Base-by-base conservation (phyloP, 1,284 basidiomycete genomes). In the Fomitopsis pinicola region DNA sequence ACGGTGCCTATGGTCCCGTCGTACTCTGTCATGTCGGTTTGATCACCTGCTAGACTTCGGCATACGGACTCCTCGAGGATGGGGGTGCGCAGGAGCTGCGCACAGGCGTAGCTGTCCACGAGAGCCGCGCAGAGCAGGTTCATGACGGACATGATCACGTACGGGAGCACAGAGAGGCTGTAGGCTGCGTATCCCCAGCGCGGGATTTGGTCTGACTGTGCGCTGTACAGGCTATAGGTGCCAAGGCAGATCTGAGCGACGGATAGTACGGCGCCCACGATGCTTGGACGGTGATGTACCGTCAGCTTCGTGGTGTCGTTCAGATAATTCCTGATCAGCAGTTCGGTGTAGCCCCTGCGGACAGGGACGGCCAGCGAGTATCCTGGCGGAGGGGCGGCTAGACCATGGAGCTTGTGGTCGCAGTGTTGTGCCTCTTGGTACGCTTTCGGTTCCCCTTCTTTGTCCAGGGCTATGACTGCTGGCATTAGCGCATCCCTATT, bases 381-480 rank as follows among this genome's bases (percentile, higher is more conserved):
- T 10, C 52, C 52, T 36, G 17, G 4, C 35, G 52, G 48, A 6
- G 48, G 48, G 26, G 6, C 2, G 17, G 33, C 36, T 8, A 54
- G 69, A 36, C 74, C 68, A 2, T 60, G 67, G 61, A 80, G 78
- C 19, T 96, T 73, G 59, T 94, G 89, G 7, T 76, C 65, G 95
- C 94, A 97, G 76, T 92, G 94, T 36, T 83, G 77, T 33, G 28
- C 44, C 75, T 69, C 6, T 91, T 93, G 2, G 82, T 76, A 26
- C 81, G 77, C n/a, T 75, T 73, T 0, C 83, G 79, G n/a, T 82
- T 76, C 1, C 73, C 69, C n/a, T 81, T 72, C 94, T 94, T 96
- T 64, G 82, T 77, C 17, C 73, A 70, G 30, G 83, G 77, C 45
- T 96, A 80, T 0, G 69, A 67, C 0, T 26, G 48, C 77, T 72